Evolutionary conservation across 1,284 basidiomycete species (phyloP).

Genomic region (Tylopilus orsonianus): DNA sequence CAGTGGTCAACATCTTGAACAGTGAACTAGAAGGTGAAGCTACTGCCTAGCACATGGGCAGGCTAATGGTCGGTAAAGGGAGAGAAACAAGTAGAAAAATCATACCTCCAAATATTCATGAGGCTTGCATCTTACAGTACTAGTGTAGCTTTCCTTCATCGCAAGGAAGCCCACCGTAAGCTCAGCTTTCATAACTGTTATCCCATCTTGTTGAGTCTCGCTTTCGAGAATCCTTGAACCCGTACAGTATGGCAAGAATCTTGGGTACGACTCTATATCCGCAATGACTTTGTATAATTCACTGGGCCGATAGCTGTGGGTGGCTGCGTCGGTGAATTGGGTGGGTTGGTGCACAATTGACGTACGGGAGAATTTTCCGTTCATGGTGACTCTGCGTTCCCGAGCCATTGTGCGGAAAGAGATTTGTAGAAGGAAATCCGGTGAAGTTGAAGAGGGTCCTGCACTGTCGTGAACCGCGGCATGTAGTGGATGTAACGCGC

Average conservation of each 20-base stretch:
- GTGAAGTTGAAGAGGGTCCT: conserved; percentile 42
- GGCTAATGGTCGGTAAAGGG: conserved; percentile 3
- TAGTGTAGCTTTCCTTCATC: conserved; percentile 87
- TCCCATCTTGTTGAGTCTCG: conserved; percentile 34
- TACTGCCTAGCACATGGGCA: conserved; percentile 51
- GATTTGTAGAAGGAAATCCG: conserved; percentile 41
- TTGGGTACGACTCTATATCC: conserved; percentile 83
- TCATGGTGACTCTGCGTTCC: conserved; percentile 53
- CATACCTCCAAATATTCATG: conserved; percentile 71
- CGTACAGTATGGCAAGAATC: conserved; percentile 90
- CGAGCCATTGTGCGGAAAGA: conserved; percentile 32
- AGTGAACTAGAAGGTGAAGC: conserved; percentile 81
- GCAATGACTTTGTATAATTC: conserved; percentile 88
- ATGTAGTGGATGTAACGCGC: conserved; percentile 9
- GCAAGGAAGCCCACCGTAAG: conserved; percentile 87
- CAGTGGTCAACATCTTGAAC: conserved; percentile 83
- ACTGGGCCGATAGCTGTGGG: conserved; percentile 62
- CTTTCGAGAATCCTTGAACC: conserved; percentile 64
- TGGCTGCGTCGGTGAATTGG: conserved; percentile 17
- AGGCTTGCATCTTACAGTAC: conserved; percentile 78
- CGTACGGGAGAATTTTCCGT: conserved; percentile 79
- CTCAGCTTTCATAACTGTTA: conserved; percentile 75
- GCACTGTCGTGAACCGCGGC: conserved; percentile 1
- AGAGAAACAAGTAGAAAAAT: neutral
- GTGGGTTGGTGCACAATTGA: conserved; percentile 15